Evolutionary conservation across 345 rosid species (phyloP), one percentile per base, ranked within the genome.

Genomic region (Camelina hispida): DNA sequence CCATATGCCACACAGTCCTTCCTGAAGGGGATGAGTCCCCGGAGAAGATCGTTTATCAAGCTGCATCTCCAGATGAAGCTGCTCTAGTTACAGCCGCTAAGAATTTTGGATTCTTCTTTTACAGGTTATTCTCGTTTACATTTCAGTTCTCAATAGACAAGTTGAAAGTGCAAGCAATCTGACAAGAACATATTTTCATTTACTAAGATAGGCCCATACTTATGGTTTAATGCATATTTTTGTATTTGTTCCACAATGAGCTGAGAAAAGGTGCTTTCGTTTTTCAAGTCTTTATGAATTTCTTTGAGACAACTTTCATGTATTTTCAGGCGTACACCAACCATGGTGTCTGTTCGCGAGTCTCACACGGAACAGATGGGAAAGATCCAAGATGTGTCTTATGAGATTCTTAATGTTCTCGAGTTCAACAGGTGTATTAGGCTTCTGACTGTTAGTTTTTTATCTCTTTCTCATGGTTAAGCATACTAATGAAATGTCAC

Each of bases 11-110:
- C 78, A 93, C 98, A 18, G 98, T 93, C 48, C 93, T 90, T 77
- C 88, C 98, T 51, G 97, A 90, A 86, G 98, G 98, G 62, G 97
- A 90, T 16, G 95, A 86, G 66, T 82, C 91, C 74, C 95, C 96
- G 3, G 98, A 89, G 72, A 93, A 84, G 70, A 85, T 90, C 51
- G 82, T 73, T 30, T 93, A 93, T 82, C 98, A 90, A 86, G 97
- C 98, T 67, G 96, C 98, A 74, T 93, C 98, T 38, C 98, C 98
- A 5, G 97, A 93, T 84, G 98, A 93, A 81, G 91, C 97, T 80
- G 98, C 98, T 68, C 74, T 87, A 83, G 98, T 93, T 81, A 75
- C 84, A 73, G 95, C 98, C 72, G 97, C 98, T 34, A 93, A 93
- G 86, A 87, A 85, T 77, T 90, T 93, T 70, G 98, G 98, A 62